These are phyloP conservation scores for California macrophylla DNA, from an alignment of 441 rosid species.

Conservation along the genomic window DNA sequence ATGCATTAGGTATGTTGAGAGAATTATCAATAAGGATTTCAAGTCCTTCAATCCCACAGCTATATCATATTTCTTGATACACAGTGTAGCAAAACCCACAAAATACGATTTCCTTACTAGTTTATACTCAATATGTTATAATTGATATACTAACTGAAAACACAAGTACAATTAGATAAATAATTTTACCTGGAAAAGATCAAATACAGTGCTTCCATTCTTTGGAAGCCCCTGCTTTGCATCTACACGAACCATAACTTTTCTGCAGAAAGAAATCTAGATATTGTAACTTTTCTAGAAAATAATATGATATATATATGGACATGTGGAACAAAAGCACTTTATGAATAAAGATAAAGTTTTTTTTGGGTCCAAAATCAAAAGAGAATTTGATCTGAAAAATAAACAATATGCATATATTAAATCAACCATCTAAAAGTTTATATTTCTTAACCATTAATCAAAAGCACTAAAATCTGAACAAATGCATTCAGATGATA, in stretches of 20 bases:
- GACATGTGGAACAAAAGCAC: too few relatives aligned
- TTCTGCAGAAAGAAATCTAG: constrained; percentile 42
- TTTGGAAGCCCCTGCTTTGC: constrained; percentile 88
- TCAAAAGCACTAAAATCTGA: too few relatives aligned
- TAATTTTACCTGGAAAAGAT: constrained; percentile 72
- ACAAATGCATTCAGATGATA: too few relatives aligned
- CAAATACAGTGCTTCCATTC: constrained; percentile 80
- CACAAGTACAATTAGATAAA: background rate
- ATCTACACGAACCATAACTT: constrained; percentile 86
- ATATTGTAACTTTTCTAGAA: background rate
- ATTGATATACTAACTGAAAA: background rate
- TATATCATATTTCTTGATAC: background rate
- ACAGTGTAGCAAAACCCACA: background rate
- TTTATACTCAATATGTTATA: background rate
- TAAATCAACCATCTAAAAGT: too few relatives aligned
- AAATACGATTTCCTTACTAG: background rate
- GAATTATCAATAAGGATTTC: background rate
- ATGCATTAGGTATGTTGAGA: background rate
- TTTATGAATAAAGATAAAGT: too few relatives aligned
- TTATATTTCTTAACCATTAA: too few relatives aligned
- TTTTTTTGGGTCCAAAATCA: too few relatives aligned
- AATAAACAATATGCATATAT: too few relatives aligned
- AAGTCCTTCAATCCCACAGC: background rate
- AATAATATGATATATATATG: background rate
- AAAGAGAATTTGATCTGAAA: too few relatives aligned